Evolutionary conservation across 192 early-diverging fungal species (phyloP).

Genomic region (Backusella parvicylindrica): DNA sequence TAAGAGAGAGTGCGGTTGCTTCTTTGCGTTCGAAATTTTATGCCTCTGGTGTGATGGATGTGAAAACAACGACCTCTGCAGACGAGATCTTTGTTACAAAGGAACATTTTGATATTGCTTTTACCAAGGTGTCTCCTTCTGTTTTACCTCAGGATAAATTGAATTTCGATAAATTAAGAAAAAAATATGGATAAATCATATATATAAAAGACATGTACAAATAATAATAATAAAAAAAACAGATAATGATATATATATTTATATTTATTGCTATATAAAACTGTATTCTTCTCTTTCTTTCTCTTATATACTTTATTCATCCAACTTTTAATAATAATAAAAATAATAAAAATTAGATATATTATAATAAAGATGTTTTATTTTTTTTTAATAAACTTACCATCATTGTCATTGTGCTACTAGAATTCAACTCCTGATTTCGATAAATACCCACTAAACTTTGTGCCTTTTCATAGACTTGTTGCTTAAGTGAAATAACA

Average conservation of each 20-base stretch:
- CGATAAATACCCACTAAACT: conserved; percentile 95
- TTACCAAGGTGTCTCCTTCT: conserved; percentile 75
- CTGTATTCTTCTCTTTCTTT: not conserved
- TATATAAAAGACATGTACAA: too few species aligned
- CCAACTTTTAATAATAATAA: conserved; percentile 16
- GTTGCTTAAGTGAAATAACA: conserved; percentile 94
- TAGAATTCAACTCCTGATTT: conserved; percentile 82
- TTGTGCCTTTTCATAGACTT: conserved; percentile 90
- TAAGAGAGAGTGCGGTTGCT: conserved; percentile 80
- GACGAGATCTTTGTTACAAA: conserved; percentile 51
- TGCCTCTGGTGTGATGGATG: conserved; percentile 24
- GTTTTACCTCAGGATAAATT: conserved; percentile 47
- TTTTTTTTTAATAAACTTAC: conserved; percentile 17
- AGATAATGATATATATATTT: not conserved
- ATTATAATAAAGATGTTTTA: not conserved
- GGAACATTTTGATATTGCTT: conserved; percentile 78
- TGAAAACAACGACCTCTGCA: conserved; percentile 12
- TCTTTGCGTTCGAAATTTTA: conserved; percentile 69
- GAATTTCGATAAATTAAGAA: conserved; percentile 13
- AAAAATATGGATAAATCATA: conserved; percentile 19
- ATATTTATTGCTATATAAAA: not conserved
- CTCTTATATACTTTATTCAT: conserved; percentile 21
- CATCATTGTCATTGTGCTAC: conserved; percentile 76
- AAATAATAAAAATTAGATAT: not conserved
- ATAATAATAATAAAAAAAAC: too few species aligned